phyloP scores from a whole-genome alignment of 2,329 filamentous ascomycete genomes.

The Emmonsia crescens region DNA sequence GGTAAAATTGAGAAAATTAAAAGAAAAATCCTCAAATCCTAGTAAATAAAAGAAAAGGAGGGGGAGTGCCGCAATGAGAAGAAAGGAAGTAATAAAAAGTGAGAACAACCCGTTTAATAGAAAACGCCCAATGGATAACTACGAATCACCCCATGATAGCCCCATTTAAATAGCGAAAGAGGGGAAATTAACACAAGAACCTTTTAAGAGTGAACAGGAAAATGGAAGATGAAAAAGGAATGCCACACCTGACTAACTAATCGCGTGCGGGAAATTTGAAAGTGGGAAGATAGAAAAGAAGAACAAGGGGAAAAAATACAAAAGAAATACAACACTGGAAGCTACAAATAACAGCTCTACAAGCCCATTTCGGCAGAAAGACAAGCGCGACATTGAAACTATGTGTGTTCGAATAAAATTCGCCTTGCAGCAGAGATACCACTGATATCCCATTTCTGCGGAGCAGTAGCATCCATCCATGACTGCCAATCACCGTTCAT shows the following conservation, averaged over 20 bases:
- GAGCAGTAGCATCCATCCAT: no score
- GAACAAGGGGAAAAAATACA: neutral
- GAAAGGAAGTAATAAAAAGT: neutral
- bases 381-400: no score
- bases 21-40: neutral
- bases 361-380: no score
- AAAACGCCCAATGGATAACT: neutral
- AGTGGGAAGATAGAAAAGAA: neutral
- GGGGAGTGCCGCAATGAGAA: neutral
- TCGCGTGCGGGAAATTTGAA: neutral
- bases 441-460: no score
- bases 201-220: neutral
- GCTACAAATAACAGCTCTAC: no score
- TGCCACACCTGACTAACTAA: neutral
- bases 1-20: neutral
- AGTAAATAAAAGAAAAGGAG: neutral
- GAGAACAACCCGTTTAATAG: neutral
- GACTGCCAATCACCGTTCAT: no score
- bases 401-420: no score
- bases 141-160: neutral
- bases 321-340: conserved; percentile 1
- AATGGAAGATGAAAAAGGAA: neutral
- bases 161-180: neutral
- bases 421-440: no score
- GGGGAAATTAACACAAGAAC: neutral